Percentiles rank a stretch among this genome's conserved stretches.
Evolutionary conservation across 2,329 filamentous ascomycete genomes (phyloP).

Genomic region (Colletotrichum sp.): DNA sequence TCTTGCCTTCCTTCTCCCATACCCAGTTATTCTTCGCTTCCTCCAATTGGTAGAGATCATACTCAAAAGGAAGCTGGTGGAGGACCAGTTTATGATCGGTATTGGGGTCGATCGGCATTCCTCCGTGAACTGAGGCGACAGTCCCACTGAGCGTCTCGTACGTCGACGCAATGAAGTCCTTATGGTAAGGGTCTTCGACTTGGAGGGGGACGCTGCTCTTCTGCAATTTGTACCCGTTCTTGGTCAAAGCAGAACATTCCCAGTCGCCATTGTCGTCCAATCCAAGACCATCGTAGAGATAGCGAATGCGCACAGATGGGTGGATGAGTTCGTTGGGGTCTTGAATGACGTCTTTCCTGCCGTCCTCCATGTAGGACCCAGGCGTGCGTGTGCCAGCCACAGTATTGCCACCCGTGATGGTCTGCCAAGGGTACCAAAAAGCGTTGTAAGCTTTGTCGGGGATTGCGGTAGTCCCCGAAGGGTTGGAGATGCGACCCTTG

Average conservation of each 20-base stretch:
- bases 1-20: background rate
- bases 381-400: slow-evolving; percentile 24
- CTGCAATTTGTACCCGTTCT: slow-evolving; percentile 18
- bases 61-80: slow-evolving; percentile 20
- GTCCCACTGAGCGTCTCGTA: slow-evolving; percentile 9
- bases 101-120: background rate
- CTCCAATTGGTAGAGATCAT: slow-evolving; percentile 15
- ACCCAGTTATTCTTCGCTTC: slow-evolving; percentile 10
- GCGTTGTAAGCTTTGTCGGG: slow-evolving; percentile 10
- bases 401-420: background rate
- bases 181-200: background rate
- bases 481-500: slow-evolving; percentile 24
- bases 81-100: background rate
- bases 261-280: slow-evolving; percentile 32
- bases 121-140: background rate
- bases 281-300: slow-evolving; percentile 31
- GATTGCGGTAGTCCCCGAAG: background rate
- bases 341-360: background rate
- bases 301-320: slow-evolving; percentile 35
- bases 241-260: slow-evolving; percentile 19
- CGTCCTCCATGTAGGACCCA: slow-evolving; percentile 26
- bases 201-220: background rate
- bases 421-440: background rate
- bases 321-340: slow-evolving; percentile 32
- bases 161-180: background rate